Percentiles rank a stretch among this genome's conserved stretches.
These are phyloP conservation scores for Neonectria neomacrospora DNA, from an alignment of 2,329 filamentous ascomycete genomes.

Conservation along the genomic window DNA sequence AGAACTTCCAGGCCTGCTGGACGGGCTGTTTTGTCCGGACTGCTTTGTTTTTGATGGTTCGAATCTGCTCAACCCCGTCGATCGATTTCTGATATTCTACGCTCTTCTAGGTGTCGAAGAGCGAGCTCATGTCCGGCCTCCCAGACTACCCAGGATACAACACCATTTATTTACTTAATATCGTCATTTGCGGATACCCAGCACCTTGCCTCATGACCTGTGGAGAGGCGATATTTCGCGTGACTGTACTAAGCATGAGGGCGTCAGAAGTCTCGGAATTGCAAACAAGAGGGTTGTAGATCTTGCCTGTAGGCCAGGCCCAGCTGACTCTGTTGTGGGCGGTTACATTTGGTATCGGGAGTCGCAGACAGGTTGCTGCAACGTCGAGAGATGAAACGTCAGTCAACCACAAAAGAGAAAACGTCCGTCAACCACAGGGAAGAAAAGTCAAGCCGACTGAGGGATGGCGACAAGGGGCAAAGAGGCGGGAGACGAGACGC, in stretches of 20 bases:
- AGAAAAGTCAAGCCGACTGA: too few relatives aligned
- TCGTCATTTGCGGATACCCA: background rate
- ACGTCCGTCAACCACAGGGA: background rate
- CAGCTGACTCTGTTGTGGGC: background rate
- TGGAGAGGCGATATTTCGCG: background rate
- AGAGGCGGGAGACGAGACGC: background rate
- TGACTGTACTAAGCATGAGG: background rate
- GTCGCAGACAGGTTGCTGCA: background rate
- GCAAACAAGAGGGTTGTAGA: background rate
- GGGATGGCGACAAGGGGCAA: background rate
- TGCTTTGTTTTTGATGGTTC: background rate
- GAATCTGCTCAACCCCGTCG: background rate
- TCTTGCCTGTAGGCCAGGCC: background rate
- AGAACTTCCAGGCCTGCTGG: constrained; percentile 26
- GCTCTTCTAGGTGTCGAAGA: background rate
- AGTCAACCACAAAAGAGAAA: background rate
- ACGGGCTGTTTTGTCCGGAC: constrained; percentile 22
- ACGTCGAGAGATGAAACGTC: background rate
- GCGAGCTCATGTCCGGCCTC: background rate
- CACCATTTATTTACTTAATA: background rate
- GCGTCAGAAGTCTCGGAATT: background rate
- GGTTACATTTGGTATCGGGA: background rate
- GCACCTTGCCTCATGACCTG: background rate
- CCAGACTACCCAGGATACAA: background rate
- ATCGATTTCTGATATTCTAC: background rate